Evolutionary conservation across 345 rosid genomes (phyloP).

Genomic region (Melaleuca alternifolia): DNA sequence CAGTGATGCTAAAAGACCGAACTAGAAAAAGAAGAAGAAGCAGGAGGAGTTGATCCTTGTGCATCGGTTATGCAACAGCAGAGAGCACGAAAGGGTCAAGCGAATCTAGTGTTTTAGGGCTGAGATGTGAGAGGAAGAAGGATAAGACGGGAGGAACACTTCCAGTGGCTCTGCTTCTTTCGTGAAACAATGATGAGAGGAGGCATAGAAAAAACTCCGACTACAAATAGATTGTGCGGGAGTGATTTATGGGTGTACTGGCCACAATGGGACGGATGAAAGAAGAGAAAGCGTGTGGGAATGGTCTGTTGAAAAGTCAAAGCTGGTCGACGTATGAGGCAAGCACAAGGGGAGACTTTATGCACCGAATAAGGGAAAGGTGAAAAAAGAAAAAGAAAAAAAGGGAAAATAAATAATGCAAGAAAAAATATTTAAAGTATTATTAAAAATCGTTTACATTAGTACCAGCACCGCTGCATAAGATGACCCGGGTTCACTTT

Average conservation of each 20-base stretch:
- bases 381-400: too few relatives aligned
- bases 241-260: too few relatives aligned
- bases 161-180: background rate
- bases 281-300: background rate
- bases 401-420: too few relatives aligned
- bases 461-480: too few relatives aligned
- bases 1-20: background rate
- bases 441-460: too few relatives aligned
- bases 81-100: background rate
- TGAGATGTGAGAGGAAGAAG: background rate
- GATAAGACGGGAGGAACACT: background rate
- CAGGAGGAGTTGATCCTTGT: background rate
- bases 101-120: background rate
- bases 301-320: background rate
- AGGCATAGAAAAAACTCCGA: background rate
- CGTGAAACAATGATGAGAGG: background rate
- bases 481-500: too few relatives aligned
- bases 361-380: background rate
- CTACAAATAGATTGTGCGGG: background rate
- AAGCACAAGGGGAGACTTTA: background rate
- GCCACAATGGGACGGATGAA: too few relatives aligned
- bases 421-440: too few relatives aligned
- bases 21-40: too few relatives aligned
- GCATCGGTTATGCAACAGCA: background rate
- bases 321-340: background rate